These are phyloP conservation scores for Suillus clintonianus DNA, from an alignment of 768 basidiomycete species.

Conservation along the genomic window DNA sequence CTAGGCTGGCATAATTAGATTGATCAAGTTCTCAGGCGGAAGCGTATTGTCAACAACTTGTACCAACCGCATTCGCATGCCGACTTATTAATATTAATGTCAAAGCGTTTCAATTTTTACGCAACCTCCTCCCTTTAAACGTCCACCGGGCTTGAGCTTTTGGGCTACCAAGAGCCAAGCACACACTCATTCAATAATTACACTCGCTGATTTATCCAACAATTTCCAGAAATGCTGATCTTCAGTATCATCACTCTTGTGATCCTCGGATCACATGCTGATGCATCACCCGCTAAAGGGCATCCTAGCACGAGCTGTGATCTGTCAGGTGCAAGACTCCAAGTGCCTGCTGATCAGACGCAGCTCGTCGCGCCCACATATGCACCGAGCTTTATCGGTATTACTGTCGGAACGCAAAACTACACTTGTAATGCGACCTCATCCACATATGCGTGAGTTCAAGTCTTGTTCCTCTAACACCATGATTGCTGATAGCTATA, in stretches of 20 bases:
- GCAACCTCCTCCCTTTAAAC: neutral
- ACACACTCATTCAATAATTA: neutral
- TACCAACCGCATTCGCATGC: neutral
- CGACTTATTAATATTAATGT: neutral
- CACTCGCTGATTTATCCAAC: neutral
- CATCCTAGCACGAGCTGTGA: constrained; percentile 18
- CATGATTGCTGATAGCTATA: neutral
- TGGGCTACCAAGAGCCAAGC: neutral
- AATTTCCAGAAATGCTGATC: neutral
- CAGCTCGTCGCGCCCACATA: constrained; percentile 38
- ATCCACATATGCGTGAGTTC: constrained; percentile 48
- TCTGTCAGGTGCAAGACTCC: constrained; percentile 20
- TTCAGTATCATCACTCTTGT: neutral
- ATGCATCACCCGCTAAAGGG: neutral
- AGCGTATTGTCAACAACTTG: neutral
- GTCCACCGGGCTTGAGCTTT: neutral
- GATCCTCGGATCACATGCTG: neutral
- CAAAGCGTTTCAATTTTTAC: neutral
- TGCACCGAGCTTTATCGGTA: constrained; percentile 41
- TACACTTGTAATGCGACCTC: constrained; percentile 48
- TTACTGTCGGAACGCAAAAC: constrained; percentile 55
- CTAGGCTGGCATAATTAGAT: neutral
- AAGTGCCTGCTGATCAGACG: constrained; percentile 31
- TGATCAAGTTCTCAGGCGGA: neutral
- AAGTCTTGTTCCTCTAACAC: neutral